Percentiles rank a stretch among this genome's conserved stretches.
phyloP scores from a whole-genome alignment of 179 eudicot species.

The Patellifolia procumbens region DNA sequence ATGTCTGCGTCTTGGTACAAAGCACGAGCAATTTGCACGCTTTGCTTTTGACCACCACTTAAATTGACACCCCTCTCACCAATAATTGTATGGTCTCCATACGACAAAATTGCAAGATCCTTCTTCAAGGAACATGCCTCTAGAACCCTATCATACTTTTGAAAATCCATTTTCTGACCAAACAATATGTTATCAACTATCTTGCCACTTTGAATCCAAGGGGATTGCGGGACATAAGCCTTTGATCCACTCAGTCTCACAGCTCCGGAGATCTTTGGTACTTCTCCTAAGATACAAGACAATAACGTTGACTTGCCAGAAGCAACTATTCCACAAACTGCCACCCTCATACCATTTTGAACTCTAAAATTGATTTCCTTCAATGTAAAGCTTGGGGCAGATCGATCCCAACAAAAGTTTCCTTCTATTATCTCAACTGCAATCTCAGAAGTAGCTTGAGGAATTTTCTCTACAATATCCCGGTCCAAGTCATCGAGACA shows the following conservation, averaged over 20 bases:
- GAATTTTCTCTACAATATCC: constrained; percentile 51
- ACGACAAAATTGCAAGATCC: constrained; percentile 56
- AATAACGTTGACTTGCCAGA: constrained; percentile 84
- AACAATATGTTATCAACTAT: constrained; percentile 59
- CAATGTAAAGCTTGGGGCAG: constrained; percentile 47
- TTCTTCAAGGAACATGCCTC: constrained; percentile 63
- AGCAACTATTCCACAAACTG: constrained; percentile 84
- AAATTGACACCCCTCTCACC: constrained; percentile 63
- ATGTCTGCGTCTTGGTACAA: constrained; percentile 71
- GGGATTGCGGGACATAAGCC: constrained; percentile 71
- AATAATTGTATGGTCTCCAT: constrained; percentile 61
- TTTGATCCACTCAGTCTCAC: constrained; percentile 49
- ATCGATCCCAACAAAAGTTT: constrained; percentile 66
- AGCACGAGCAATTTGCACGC: constrained; percentile 66
- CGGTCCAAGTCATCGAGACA: constrained; percentile 59
- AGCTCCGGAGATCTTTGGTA: constrained; percentile 62
- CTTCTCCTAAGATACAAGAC: constrained; percentile 76
- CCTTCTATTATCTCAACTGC: constrained; percentile 64
- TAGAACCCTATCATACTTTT: constrained; percentile 47
- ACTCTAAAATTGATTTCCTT: constrained; percentile 58
- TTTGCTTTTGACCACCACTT: constrained; percentile 33
- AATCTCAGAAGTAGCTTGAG: constrained; percentile 38
- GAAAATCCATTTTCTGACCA: constrained; percentile 53
- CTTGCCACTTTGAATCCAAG: constrained; percentile 76
- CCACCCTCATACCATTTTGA: constrained; percentile 68